phyloP scores from a whole-genome alignment of 208 protist genomes.

The Leishmania mexicana region DNA sequence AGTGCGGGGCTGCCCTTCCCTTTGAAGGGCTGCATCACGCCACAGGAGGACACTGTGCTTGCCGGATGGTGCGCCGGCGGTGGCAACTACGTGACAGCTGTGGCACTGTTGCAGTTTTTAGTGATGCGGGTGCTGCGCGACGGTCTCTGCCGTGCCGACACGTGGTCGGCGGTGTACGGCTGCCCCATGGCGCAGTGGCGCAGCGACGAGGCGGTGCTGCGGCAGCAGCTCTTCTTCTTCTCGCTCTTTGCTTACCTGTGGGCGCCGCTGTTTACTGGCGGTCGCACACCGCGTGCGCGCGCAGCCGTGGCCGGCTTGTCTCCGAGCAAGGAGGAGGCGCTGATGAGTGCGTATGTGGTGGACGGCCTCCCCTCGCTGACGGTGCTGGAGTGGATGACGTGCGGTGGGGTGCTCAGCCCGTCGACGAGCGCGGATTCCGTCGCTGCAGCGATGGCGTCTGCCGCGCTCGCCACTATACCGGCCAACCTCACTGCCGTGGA shows the following conservation, averaged over 20 bases:
- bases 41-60: constrained; percentile 68
- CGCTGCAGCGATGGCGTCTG: constrained; percentile 12
- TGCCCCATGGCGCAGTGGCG: constrained; percentile 43
- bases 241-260: constrained; percentile 71
- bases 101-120: constrained; percentile 78
- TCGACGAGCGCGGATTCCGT: constrained; percentile 18
- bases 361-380: constrained; percentile 54
- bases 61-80: constrained; percentile 63
- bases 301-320: background rate
- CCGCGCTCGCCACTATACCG: constrained; percentile 15
- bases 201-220: constrained; percentile 52
- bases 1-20: constrained; percentile 23
- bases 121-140: constrained; percentile 77
- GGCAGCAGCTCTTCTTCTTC: constrained; percentile 89
- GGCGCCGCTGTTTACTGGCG: constrained; percentile 78
- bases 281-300: constrained; percentile 16
- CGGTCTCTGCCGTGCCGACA: constrained; percentile 61
- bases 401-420: constrained; percentile 23
- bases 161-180: constrained; percentile 76
- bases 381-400: constrained; percentile 79
- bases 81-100: constrained; percentile 74
- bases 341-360: constrained; percentile 20
- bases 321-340: constrained; percentile 8
- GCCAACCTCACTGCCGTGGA: constrained; percentile 29
- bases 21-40: constrained; percentile 60